Evolutionary conservation across 2,329 filamentous ascomycete genomes (phyloP), one percentile per base, ranked within the genome.

Genomic region (Paraconiothyrium sp.): DNA sequence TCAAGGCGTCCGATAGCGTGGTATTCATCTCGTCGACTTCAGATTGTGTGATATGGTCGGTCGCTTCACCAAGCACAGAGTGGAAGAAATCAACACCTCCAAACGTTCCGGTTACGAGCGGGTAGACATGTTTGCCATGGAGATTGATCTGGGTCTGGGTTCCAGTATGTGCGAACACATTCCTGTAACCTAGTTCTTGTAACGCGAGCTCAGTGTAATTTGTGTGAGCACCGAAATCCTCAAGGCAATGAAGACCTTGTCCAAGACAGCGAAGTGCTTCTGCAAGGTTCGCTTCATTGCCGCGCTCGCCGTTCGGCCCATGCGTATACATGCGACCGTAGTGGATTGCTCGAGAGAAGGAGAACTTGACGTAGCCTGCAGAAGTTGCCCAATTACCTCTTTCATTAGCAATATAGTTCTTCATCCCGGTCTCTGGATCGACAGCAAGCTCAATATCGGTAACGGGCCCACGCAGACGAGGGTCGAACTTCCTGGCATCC

Each of bases 381-480:
- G 93, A 97, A 22, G 95, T 99, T 1, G 94, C 92, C 92, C 94
- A 97, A 44, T 88, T 86, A 4, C 93, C 92, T 14, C 81, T 83
- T 77, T 98, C 94, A 72, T 97, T 98, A 62, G 94, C 89, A 68
- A 99, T 98, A 78, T 99, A 99, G 77, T 98, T 98, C 80, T 98
- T 99, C 94, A 99, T 97, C n/a, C 94, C 78, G n/a, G 78, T 80
- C 6, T 80, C 65, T 16, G 73, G 76, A 64, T 84, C 83, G 10
- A 84, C 70, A 4, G 79, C 79, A 13, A 84, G 72, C 64, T 84
- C 83, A 39, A 77, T 73, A 7, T 79, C 78, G 20, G 71, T 67
- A 9, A 98, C 89, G 0, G 94, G 94, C 0, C 89, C 91, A 54
- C 95, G 90, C 8, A 98, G 87, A 30, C 95, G 90, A 41, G 85